phyloP scores from a whole-genome alignment of 2,329 filamentous ascomycete genomes.

The Cladophialophora bantiana region DNA sequence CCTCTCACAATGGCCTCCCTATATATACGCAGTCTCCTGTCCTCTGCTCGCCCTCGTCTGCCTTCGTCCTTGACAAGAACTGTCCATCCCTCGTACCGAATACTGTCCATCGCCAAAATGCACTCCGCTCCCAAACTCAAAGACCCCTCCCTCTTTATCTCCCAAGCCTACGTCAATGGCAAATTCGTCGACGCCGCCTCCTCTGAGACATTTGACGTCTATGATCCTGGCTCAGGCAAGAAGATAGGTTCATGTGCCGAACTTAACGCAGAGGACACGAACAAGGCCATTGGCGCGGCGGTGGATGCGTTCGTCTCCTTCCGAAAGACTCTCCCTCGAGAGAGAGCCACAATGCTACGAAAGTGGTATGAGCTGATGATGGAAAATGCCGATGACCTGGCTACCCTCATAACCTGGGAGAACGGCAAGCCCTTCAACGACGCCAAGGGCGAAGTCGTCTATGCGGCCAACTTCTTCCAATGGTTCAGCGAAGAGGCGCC shows the following conservation, averaged over 20 bases:
- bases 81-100: constrained; percentile 29
- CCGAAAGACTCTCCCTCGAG: constrained; percentile 66
- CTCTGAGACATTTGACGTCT: constrained; percentile 89
- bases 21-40: constrained; percentile 32
- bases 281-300: constrained; percentile 84
- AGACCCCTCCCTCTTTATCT: constrained; percentile 82
- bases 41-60: constrained; percentile 33
- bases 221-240: constrained; percentile 82
- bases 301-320: constrained; percentile 70
- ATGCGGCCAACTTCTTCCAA: constrained; percentile 66
- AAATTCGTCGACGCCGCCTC: constrained; percentile 87
- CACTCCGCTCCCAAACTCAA: constrained; percentile 61
- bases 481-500: constrained; percentile 71
- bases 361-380: constrained; percentile 73
- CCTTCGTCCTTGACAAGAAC: constrained; percentile 16
- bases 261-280: constrained; percentile 78
- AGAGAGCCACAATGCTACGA: constrained; percentile 67
- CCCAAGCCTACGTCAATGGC: constrained; percentile 86
- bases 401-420: constrained; percentile 71
- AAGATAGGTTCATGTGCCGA: constrained; percentile 83
- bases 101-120: constrained; percentile 38
- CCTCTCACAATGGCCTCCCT: constrained; percentile 27
- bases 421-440: constrained; percentile 72
- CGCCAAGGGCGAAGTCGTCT: constrained; percentile 65
- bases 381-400: constrained; percentile 70